Base-by-base conservation (phyloP, 768 basidiomycete species). In the Clitopilus passeckerianus region DNA sequence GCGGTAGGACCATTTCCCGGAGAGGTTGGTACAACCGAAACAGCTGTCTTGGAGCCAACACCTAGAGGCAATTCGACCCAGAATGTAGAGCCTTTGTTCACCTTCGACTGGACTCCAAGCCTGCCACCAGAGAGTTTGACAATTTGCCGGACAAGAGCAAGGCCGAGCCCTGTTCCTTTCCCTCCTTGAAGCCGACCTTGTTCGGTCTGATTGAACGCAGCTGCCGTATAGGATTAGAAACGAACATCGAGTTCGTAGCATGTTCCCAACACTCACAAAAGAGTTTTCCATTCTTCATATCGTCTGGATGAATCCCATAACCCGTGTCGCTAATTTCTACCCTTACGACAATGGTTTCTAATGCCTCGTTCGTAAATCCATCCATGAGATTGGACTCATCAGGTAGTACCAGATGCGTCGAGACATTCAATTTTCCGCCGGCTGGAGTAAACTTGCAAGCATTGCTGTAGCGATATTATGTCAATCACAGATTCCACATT, bases 261-360 rank as follows among this genome's bases (percentile, higher is more conserved):
- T 12, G 15, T 20, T 12, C 16, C 9, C 4, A 50, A 35, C 16
- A 68, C 80, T 67, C 63, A 82, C 84, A 83, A 63, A 85, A 85
- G n/a, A 84, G 67, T 64, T 84, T 84, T 50, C 75, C 74, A 60
- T 84, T 80, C 4, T 77, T 76, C 69, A 89, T 82, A 66, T 89
- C 87, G 65, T 77, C 77, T 41, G 79, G 79, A 53, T 76, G 74
- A 58, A 89, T 82, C 3, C 88, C 88, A 44, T 76, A 81, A 5
- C 83, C 83, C 0, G 87, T 88, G 68, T 88, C 88, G 30, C 77
- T 76, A 7, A 90, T 78, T 67, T 89, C 87, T 18, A 89, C 84
- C 53, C 88, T 76, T 20, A 90, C 84, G 44, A 86, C 82, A 55
- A 86, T 84, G 64, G 75, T 72, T 61, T 84, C 81, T 55, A 73